Conservation (phyloP, 2,329 filamentous ascomycete genomes). For the Xylariaceae sp. region DNA sequence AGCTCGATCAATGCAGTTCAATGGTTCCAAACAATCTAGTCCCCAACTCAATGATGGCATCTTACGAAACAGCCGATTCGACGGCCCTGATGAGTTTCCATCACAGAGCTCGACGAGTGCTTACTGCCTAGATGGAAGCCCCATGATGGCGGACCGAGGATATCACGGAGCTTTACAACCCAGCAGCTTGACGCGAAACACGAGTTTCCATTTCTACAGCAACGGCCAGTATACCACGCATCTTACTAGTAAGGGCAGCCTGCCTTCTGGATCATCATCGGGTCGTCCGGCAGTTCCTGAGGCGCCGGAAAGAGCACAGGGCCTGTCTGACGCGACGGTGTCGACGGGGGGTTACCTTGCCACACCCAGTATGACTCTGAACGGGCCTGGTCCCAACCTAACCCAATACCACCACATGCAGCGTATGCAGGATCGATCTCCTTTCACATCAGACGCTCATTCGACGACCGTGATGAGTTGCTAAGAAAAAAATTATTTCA, state of each 20-base stretch:
- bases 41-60: constrained; percentile 47
- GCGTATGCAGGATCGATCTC: constrained; percentile 44
- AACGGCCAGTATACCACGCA: constrained; percentile 28
- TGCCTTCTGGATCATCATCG: constrained; percentile 30
- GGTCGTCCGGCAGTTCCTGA: constrained; percentile 27
- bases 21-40: constrained; percentile 52
- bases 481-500: constrained; percentile 15
- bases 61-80: constrained; percentile 39
- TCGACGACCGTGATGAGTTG: constrained; percentile 45
- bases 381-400: constrained; percentile 20
- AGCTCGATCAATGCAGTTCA: constrained; percentile 44
- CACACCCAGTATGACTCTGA: constrained; percentile 38
- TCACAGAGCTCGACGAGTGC: constrained; percentile 34
- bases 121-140: constrained; percentile 36
- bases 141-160: constrained; percentile 33
- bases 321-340: constrained; percentile 33
- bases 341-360: constrained; percentile 36
- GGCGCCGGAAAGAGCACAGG: constrained; percentile 27
- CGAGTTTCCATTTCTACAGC: constrained; percentile 35
- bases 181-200: constrained; percentile 38
- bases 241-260: constrained; percentile 30
- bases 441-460: constrained; percentile 46
- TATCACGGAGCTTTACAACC: constrained; percentile 36
- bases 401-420: constrained; percentile 34
- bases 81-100: constrained; percentile 37